Evolutionary conservation across 2,329 filamentous ascomycete genomes (phyloP).

Genomic region (Fusarium sp.): DNA sequence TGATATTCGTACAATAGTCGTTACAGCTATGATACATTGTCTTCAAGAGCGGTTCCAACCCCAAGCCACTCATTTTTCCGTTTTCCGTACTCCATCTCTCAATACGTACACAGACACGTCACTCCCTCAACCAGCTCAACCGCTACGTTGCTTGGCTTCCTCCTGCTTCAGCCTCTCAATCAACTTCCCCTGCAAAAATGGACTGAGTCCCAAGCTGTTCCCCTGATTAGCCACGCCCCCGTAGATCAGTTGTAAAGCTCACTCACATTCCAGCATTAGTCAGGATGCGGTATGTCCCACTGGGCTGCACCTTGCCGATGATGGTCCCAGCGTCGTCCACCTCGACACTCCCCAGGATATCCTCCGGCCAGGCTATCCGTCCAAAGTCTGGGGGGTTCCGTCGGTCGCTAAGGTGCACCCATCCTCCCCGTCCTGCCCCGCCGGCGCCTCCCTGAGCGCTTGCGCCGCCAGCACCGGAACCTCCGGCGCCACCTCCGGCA

Average conservation of each 20-base stretch:
- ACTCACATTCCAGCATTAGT: slow-evolving; percentile 77
- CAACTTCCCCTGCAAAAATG: slow-evolving; percentile 65
- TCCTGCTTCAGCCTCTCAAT: slow-evolving; percentile 65
- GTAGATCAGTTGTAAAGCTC: not conserved
- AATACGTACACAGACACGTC: not conserved
- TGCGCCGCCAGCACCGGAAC: slow-evolving; percentile 64
- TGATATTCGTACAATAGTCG: slow-evolving; percentile 8
- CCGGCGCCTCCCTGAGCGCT: slow-evolving; percentile 72
- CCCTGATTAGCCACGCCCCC: slow-evolving; percentile 32
- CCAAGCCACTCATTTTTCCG: not conserved
- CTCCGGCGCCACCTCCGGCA: slow-evolving; percentile 56
- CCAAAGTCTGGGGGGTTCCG: slow-evolving; percentile 75
- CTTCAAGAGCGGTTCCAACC: not conserved
- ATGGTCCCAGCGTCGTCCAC: slow-evolving; percentile 69
- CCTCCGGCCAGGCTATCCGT: slow-evolving; percentile 76
- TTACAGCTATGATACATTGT: slow-evolving; percentile 22
- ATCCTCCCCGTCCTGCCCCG: slow-evolving; percentile 69
- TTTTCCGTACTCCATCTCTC: not conserved
- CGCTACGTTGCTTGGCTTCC: slow-evolving; percentile 53
- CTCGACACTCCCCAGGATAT: slow-evolving; percentile 76
- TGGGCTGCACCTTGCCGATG: slow-evolving; percentile 68
- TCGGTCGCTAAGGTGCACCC: slow-evolving; percentile 73
- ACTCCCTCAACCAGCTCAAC: slow-evolving; percentile 38
- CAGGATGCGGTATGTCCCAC: slow-evolving; percentile 72
- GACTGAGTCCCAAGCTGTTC: slow-evolving; percentile 48